phyloP scores from a whole-genome alignment of 441 rosid species.

The Isatis lusitanica region DNA sequence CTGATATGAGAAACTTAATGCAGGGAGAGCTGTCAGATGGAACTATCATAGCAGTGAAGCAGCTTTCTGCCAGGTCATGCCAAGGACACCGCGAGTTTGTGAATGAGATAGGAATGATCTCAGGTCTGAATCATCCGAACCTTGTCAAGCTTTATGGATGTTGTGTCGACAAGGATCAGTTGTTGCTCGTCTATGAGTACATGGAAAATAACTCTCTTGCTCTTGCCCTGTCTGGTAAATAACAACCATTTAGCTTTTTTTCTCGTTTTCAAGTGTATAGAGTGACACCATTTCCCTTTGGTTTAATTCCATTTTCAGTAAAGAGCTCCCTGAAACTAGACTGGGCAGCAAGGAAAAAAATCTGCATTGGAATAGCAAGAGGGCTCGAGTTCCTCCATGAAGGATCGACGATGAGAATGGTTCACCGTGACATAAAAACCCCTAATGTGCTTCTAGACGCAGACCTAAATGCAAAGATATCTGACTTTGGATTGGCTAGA shows the following conservation, averaged over 20 bases:
- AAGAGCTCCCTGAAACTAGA: constrained; percentile 31
- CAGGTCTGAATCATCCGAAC: constrained; percentile 64
- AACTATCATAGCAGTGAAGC: constrained; percentile 66
- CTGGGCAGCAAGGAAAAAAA: constrained; percentile 43
- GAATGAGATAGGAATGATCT: constrained; percentile 73
- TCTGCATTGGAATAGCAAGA: constrained; percentile 44
- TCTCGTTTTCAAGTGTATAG: background rate
- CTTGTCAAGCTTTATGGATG: constrained; percentile 63
- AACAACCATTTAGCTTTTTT: background rate
- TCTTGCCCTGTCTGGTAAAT: constrained; percentile 49
- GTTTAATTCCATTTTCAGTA: constrained; percentile 14
- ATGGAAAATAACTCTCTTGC: constrained; percentile 67
- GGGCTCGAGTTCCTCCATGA: constrained; percentile 57
- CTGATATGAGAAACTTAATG: background rate
- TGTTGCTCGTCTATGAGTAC: constrained; percentile 61
- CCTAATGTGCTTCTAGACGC: constrained; percentile 46
- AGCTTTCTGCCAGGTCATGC: constrained; percentile 66
- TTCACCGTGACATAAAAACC: constrained; percentile 57
- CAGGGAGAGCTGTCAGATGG: constrained; percentile 67
- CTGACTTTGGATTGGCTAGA: constrained; percentile 54
- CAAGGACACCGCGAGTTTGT: constrained; percentile 78
- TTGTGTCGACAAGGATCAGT: constrained; percentile 51
- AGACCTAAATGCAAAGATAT: constrained; percentile 46
- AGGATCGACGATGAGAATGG: constrained; percentile 48
- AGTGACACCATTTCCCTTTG: background rate